Percentiles rank a stretch among this genome's conserved stretches.
Conservation (phyloP, 768 basidiomycete species). For the Tulasnella sp. region DNA sequence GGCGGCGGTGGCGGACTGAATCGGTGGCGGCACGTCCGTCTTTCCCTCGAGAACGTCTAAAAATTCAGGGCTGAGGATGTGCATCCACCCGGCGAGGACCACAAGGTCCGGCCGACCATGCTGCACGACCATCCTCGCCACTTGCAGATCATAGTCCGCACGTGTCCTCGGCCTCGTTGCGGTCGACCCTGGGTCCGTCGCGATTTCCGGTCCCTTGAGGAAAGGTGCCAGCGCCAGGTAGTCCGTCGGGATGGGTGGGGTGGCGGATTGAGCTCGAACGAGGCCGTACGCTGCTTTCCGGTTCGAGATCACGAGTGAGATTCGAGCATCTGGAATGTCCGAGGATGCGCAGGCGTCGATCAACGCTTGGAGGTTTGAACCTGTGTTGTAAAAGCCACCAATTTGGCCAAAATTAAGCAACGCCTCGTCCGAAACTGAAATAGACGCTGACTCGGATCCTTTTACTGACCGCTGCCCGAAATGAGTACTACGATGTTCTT, state of each 20-base stretch:
- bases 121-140: slow-evolving; percentile 57
- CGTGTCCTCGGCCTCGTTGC: slow-evolving; percentile 63
- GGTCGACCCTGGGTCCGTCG: background rate
- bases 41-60: slow-evolving; percentile 57
- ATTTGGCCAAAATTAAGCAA: too few relatives aligned
- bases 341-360: slow-evolving; percentile 64
- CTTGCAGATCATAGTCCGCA: slow-evolving; percentile 78
- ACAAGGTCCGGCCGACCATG: slow-evolving; percentile 66
- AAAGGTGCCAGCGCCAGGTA: slow-evolving; percentile 83
- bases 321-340: slow-evolving; percentile 64
- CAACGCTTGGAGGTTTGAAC: slow-evolving; percentile 93
- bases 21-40: background rate
- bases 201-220: slow-evolving; percentile 45
- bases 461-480: slow-evolving; percentile 18
- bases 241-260: slow-evolving; percentile 74
- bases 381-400: slow-evolving; percentile 43
- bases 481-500: slow-evolving; percentile 26
- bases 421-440: background rate
- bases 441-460: background rate
- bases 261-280: slow-evolving; percentile 63
- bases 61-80: slow-evolving; percentile 81
- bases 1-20: background rate
- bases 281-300: slow-evolving; percentile 88
- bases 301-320: slow-evolving; percentile 85
- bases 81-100: slow-evolving; percentile 99